A percentile compares a stretch with the other conserved stretches of the same genome.
Conservation (phyloP, 352 stramenopile genomes). For the Globisporangium ultimum region DNA sequence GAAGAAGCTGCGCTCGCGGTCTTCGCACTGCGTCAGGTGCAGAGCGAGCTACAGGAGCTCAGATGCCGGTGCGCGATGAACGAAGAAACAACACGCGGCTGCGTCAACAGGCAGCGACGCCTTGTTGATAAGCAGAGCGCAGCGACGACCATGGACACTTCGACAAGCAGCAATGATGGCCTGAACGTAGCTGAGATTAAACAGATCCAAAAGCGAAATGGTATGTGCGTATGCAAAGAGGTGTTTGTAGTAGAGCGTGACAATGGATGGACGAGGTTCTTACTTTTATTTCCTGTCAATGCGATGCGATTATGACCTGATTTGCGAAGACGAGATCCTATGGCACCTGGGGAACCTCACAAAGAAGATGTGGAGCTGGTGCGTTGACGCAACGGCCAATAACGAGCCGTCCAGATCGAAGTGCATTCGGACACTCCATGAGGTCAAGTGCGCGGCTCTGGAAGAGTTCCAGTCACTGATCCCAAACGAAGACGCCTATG, state of each 20-base stretch:
- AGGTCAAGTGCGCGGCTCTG: conserved; percentile 16
- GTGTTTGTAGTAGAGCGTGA: background rate
- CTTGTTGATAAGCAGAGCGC: too few species aligned
- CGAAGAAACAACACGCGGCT: background rate
- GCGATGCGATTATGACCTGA: too few species aligned
- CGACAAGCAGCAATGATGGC: too few species aligned
- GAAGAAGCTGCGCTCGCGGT: conserved; percentile 27
- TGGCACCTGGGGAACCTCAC: conserved; percentile 19
- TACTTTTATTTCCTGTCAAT: too few species aligned
- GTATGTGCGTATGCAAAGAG: background rate
- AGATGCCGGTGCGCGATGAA: background rate
- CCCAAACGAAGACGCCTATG: conserved; percentile 12
- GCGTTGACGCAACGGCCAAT: background rate
- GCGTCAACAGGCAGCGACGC: too few species aligned
- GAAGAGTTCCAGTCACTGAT: conserved; percentile 17
- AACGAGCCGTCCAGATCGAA: background rate
- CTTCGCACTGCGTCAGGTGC: conserved; percentile 6
- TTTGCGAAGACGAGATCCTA: conserved; percentile 16
- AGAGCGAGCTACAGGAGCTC: conserved; percentile 4
- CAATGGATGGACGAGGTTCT: too few species aligned
- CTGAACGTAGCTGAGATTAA: background rate
- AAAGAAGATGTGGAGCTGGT: conserved; percentile 17
- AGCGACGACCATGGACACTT: too few species aligned
- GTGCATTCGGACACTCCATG: conserved; percentile 1
- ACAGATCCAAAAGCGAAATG: background rate